Evolutionary conservation across 768 basidiomycete genomes (phyloP), one percentile per base, ranked within the genome.

Genomic region (Mycena metata): DNA sequence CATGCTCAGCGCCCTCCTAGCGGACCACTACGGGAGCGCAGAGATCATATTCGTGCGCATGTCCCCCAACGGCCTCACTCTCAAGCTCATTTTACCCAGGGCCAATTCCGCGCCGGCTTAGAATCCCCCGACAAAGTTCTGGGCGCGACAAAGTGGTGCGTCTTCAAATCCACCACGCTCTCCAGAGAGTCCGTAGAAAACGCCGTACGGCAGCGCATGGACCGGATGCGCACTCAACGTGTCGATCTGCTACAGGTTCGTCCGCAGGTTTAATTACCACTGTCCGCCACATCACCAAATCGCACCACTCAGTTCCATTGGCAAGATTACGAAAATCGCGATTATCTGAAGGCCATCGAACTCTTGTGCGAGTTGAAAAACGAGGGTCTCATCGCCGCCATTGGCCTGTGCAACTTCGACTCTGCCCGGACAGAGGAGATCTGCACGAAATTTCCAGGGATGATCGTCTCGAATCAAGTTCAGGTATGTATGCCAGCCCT

Each of bases 71-170:
- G 42, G 6, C 30, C 3, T n/a, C 23, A 23, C 12, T 2, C 24
- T 46, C 8, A 33, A 24, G 26, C 33, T 49, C 12, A 52, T n/a
- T n/a, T 26, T n/a, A 47, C 41, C 8, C 76, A 95, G 93, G 94
- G 93, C 11, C 88, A 91, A 76, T 92, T 91, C 79, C 85, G 85
- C 73, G 73, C 79, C 69, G 81, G 83, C 17, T 76, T 87, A 21
- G 76, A 81, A 30, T 69, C 79, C 41, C 73, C 83, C 33, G 73
- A 80, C 36, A 70, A 77, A 4, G 84, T 92, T 8, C 70, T 95
- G 33, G 91, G 92, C 46, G 93, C 90, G 1, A 95, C 94, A 5
- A 96, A 96, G 75, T 96, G 92, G 92, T 95, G 93, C 77, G 86
- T 93, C 13, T 95, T 95, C 81, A 83, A 86, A 61, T 78, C 79